phyloP scores from a whole-genome alignment of 768 basidiomycete species.

The Russula earlei region DNA sequence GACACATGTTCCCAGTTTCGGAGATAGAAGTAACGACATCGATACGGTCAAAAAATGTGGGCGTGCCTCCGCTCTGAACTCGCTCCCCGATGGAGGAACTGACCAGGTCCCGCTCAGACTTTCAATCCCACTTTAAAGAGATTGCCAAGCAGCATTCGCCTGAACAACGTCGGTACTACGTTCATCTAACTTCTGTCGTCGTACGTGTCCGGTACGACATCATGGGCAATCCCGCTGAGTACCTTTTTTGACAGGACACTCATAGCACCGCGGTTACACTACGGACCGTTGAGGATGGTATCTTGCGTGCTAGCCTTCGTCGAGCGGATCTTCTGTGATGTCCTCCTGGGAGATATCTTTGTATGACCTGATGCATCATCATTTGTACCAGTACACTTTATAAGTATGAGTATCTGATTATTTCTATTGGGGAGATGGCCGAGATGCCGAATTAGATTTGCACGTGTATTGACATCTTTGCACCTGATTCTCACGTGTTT shows the following conservation, averaged over 20 bases:
- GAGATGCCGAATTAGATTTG: conserved; percentile 17
- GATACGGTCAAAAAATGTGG: conserved; percentile 61
- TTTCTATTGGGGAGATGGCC: conserved; percentile 1
- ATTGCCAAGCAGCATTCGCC: conserved; percentile 56
- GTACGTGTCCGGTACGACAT: conserved; percentile 34
- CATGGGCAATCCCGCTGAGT: neutral
- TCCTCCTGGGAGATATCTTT: neutral
- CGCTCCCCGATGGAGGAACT: neutral
- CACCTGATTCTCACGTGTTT: conserved; percentile 22
- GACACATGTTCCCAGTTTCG: conserved; percentile 65
- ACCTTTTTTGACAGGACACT: conserved; percentile 45
- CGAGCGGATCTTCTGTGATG: conserved; percentile 56
- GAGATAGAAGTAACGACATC: conserved; percentile 62
- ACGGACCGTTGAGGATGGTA: conserved; percentile 55
- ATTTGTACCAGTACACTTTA: neutral
- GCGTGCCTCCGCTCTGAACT: conserved; percentile 21
- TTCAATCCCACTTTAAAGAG: conserved; percentile 74
- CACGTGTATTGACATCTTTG: conserved; percentile 18
- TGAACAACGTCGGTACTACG: conserved; percentile 54
- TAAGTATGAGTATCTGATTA: neutral
- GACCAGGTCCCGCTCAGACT: conserved; percentile 37
- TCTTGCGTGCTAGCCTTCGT: conserved; percentile 59
- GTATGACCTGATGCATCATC: neutral
- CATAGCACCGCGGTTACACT: conserved; percentile 64
- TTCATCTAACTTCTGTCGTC: conserved; percentile 69